A percentile compares a stretch with the other conserved stretches of the same genome.
Conservation (phyloP, 2,329 filamentous ascomycete genomes). For the Sclerotinia trifoliorum region DNA sequence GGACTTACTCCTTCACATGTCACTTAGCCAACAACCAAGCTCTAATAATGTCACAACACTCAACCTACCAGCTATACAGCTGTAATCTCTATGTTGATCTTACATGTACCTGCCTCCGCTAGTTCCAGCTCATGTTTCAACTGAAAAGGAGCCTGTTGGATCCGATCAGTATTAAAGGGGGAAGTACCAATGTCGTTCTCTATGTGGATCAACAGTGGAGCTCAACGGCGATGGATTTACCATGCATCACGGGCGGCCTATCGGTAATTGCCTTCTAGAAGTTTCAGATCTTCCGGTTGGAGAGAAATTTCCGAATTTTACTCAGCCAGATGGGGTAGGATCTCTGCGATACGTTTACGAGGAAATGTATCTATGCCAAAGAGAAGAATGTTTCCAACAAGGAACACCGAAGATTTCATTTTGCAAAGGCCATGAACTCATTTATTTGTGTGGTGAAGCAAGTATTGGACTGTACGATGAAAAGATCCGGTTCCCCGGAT, state of each 20-base stretch:
- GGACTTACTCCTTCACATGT: background rate
- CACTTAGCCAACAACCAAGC: background rate
- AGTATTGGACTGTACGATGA: slow-evolving; percentile 15
- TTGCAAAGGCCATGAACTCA: background rate
- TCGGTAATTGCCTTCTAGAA: slow-evolving; percentile 23
- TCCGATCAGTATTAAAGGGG: background rate
- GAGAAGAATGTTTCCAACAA: background rate
- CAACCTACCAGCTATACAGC: background rate
- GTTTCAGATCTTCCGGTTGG: slow-evolving; percentile 11
- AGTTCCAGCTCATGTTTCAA: background rate
- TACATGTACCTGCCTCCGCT: background rate
- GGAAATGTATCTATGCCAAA: background rate
- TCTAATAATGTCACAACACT: slow-evolving; percentile 5
- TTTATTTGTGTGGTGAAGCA: slow-evolving; percentile 6
- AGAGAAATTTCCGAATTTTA: slow-evolving; percentile 16
- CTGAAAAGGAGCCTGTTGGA: too few relatives aligned
- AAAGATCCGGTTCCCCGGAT: slow-evolving; percentile 20
- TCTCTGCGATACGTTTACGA: background rate
- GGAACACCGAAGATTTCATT: background rate
- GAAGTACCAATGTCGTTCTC: slow-evolving; percentile 8
- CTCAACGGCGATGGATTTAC: slow-evolving; percentile 13
- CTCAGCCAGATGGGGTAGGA: background rate
- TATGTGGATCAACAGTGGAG: slow-evolving; percentile 4
- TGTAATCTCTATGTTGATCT: background rate
- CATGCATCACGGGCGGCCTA: slow-evolving; percentile 15